Base-by-base conservation (phyloP, 345 rosid genomes). In the Hibiscus trionum region DNA sequence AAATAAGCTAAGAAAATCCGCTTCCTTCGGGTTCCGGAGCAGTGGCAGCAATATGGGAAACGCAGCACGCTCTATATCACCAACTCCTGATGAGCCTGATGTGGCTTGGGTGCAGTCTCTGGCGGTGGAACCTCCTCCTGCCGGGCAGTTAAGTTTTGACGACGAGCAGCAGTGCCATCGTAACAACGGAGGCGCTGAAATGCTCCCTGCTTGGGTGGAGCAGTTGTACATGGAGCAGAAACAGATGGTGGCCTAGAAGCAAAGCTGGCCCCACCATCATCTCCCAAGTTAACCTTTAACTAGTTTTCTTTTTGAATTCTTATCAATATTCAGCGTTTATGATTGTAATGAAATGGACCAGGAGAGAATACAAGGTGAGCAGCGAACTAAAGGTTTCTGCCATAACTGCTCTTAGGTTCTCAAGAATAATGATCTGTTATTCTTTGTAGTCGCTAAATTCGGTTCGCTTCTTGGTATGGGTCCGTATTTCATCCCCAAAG, bases 221-320 rank as follows among this genome's bases (percentile, higher is more conserved):
- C 96, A 93, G 67, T 61, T 90, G 72, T 88, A 86, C 81, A 84
- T 80, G 77, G 97, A 90, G 79, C 89, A 89, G 82, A 86, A 93
- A 84, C 97, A 85, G 80, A 78, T 86, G 76, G 96, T 90, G 75
- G 98, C 93, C 55, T 91, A 78, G 79, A 72, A 73, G 26, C 73
- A 65, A 69, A 19, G 61, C 35, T 50, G 74, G 70, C 79, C 75
- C n/a, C 68, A 9, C 61, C 9, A 17, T 29, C 24, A n/a, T 49
- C 64, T 64, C 77, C 60, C 55, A n/a, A 62, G 46, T 78, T 78
- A 80, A 75, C 81, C 61, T 65, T 79, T 80, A 85, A 81, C 78
- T 81, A 78, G 68, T 70, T 63, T 67, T 53, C 33, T 33, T 72
- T 75, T 77, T 5, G 2, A 69, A 74, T 69, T 73, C 26, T 81